Conservation (phyloP, 495 filamentous ascomycete species). For the Hypoxylon subgilvum region DNA sequence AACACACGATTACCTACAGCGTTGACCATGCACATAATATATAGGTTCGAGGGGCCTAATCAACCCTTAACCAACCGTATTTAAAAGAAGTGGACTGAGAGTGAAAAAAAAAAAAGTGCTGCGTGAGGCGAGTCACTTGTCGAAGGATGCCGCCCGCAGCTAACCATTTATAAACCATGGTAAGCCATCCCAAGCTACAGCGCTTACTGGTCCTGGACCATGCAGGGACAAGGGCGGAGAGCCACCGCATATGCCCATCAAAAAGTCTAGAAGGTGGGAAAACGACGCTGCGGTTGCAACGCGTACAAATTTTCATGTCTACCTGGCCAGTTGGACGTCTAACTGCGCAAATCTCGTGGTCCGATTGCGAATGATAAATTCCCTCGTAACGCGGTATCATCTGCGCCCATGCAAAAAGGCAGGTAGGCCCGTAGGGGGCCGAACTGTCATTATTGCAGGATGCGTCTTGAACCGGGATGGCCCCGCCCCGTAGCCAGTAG, state of each 20-base stretch:
- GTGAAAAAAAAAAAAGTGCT: no score
- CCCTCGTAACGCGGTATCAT: conserved; percentile 27
- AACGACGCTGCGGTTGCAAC: conserved; percentile 18
- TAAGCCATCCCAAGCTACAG: conserved; percentile 20
- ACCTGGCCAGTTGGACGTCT: conserved; percentile 12
- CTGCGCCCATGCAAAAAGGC: conserved; percentile 21
- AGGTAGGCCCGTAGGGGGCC: no score
- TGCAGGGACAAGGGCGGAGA: conserved; percentile 33
- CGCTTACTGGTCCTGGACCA: conserved; percentile 21
- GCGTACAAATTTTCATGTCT: conserved; percentile 1
- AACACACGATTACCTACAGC: no score
- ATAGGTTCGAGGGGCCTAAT: no score
- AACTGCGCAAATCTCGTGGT: conserved; percentile 7
- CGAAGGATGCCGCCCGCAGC: conserved; percentile 14
- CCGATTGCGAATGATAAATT: conserved; percentile 9
- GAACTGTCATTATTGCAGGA: conserved; percentile 36
- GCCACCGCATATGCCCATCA: conserved; percentile 18
- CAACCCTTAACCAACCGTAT: no score
- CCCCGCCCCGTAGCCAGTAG: conserved; percentile 33
- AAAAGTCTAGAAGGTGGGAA: conserved; percentile 31
- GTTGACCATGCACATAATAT: no score
- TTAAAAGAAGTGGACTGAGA: no score
- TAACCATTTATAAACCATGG: conserved; percentile 33
- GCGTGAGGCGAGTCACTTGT: conserved; percentile 18
- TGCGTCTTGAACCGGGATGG: conserved; percentile 23